phyloP scores from a whole-genome alignment of 2,329 filamentous ascomycete species.

The Diplocarpon rosae region DNA sequence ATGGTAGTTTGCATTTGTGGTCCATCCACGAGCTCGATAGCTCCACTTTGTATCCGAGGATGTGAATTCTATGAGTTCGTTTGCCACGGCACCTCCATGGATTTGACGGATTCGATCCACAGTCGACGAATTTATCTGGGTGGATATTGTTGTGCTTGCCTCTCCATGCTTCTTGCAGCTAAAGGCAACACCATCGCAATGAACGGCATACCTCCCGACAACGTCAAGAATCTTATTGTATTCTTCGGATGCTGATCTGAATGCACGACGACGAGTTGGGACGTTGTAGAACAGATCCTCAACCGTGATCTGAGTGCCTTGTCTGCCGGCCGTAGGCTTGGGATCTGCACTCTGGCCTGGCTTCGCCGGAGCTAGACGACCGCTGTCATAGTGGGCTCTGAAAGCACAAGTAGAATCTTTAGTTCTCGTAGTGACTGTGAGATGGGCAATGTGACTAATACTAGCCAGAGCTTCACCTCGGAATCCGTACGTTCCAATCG shows the following conservation, averaged over 20 bases:
- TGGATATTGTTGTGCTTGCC: constrained; percentile 68
- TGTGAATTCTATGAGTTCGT: constrained; percentile 72
- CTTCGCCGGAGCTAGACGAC: constrained; percentile 71
- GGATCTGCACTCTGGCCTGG: constrained; percentile 80
- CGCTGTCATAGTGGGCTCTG: constrained; percentile 78
- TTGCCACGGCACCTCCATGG: constrained; percentile 72
- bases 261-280: constrained; percentile 76
- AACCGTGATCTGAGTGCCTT: constrained; percentile 89
- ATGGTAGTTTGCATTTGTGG: constrained; percentile 90
- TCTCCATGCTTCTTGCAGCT: constrained; percentile 96
- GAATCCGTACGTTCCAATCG: constrained; percentile 94
- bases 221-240: constrained; percentile 97
- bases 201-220: constrained; percentile 84
- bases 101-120: constrained; percentile 85
- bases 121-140: constrained; percentile 59
- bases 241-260: constrained; percentile 84
- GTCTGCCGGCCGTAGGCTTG: constrained; percentile 75
- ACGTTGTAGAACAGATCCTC: constrained; percentile 98
- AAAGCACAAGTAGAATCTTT: constrained; percentile 80
- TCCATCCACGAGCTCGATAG: constrained; percentile 70
- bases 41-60: constrained; percentile 67
- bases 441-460: constrained; percentile 95
- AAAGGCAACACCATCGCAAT: constrained; percentile 84
- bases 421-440: constrained; percentile 90
- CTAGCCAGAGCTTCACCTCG: constrained; percentile 91